These are phyloP conservation scores for Ochromonas danica DNA, from an alignment of 108 stramenopile species.

Conservation along the genomic window DNA sequence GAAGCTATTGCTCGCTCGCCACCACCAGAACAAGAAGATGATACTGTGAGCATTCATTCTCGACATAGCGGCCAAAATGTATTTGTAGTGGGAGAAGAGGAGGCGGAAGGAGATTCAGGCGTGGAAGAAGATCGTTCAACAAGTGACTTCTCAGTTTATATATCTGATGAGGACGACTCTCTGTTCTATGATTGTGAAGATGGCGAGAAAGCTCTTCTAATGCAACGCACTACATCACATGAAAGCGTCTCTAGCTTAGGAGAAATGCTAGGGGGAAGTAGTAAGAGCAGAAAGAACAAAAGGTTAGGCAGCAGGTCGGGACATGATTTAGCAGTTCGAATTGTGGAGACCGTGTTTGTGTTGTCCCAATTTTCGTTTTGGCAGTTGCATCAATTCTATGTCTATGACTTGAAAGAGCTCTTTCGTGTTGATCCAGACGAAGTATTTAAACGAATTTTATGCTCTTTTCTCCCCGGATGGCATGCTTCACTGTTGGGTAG, in stretches of 20 bases:
- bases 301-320: too few relatives aligned
- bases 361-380: not conserved
- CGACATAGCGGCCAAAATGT: not conserved
- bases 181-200: constrained; percentile 19
- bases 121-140: not conserved
- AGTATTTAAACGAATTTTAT: not conserved
- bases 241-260: too few relatives aligned
- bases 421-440: not conserved
- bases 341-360: constrained; percentile 12
- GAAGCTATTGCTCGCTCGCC: too few relatives aligned
- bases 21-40: too few relatives aligned
- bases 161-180: not conserved
- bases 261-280: too few relatives aligned
- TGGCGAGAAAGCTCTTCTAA: not conserved
- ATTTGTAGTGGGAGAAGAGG: not conserved
- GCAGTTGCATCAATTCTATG: constrained; percentile 22
- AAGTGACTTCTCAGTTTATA: not conserved
- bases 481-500: not conserved
- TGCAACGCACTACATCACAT: too few relatives aligned
- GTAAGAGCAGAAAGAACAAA: too few relatives aligned
- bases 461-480: constrained; percentile 3
- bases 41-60: not conserved
- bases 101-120: not conserved
- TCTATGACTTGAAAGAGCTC: constrained; percentile 9
- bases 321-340: not conserved